Evolutionary conservation across 2,329 filamentous ascomycete genomes (phyloP).

Genomic region (Aspergillus quadricinctus): DNA sequence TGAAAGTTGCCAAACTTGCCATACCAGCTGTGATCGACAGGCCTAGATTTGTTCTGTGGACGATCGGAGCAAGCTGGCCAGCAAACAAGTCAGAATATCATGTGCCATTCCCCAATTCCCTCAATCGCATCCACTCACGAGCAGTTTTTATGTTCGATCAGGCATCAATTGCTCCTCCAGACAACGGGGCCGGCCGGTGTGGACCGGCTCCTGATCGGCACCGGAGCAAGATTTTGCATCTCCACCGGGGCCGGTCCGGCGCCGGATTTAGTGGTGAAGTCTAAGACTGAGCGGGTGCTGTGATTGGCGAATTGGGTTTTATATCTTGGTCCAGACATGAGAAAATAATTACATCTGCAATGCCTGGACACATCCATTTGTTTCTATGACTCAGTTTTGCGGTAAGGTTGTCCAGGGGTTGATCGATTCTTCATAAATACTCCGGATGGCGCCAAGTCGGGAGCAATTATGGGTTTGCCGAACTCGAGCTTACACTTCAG

Average conservation of each 20-base stretch:
- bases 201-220: background rate
- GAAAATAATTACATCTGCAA: background rate
- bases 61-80: background rate
- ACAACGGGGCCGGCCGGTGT: background rate
- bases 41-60: background rate
- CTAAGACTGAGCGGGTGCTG: constrained; percentile 1
- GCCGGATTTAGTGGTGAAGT: background rate
- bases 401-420: background rate
- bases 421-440: background rate
- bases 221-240: background rate
- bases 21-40: background rate
- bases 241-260: background rate
- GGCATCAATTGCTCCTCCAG: constrained; percentile 1
- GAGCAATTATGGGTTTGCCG: background rate
- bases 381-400: background rate
- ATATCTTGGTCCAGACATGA: background rate
- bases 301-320: background rate
- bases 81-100: background rate
- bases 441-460: background rate
- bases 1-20: background rate
- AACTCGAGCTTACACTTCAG: background rate
- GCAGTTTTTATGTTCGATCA: background rate
- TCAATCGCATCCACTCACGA: background rate
- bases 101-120: background rate
- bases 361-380: background rate